These are phyloP conservation scores for Diutina catenulata DNA, from an alignment of 1,139 yeast genomes.

Conservation along the genomic window DNA sequence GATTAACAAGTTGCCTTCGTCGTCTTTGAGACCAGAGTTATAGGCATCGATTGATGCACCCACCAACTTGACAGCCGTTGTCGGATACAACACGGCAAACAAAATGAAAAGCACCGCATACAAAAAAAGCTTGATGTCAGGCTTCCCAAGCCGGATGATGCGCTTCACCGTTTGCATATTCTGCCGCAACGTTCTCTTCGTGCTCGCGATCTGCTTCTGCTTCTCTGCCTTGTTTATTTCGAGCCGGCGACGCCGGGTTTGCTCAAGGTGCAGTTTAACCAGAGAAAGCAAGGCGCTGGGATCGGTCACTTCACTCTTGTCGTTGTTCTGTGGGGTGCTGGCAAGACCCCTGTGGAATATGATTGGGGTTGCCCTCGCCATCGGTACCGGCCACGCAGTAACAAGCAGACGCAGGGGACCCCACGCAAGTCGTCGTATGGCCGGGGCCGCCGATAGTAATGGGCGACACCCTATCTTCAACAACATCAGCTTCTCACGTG, in stretches of 20 bases:
- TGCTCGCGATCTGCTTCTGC: constrained; percentile 18
- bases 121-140: constrained; percentile 27
- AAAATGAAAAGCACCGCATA: constrained; percentile 31
- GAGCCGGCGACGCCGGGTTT: constrained; percentile 11
- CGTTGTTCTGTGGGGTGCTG: too few species aligned
- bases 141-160: constrained; percentile 28
- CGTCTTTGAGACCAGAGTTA: constrained; percentile 24
- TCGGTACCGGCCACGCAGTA: too few species aligned
- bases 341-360: too few species aligned
- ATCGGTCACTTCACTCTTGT: too few species aligned
- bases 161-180: constrained; percentile 26
- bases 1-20: constrained; percentile 27
- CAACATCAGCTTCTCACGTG: too few species aligned
- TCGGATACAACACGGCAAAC: constrained; percentile 36
- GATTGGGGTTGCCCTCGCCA: too few species aligned
- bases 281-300: constrained; percentile 1
- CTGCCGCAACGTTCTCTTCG: constrained; percentile 17
- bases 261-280: constrained; percentile 7
- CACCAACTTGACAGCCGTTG: constrained; percentile 34
- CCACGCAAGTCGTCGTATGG: too few species aligned
- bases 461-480: too few species aligned
- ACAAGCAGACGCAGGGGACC: too few species aligned
- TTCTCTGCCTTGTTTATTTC: constrained; percentile 20
- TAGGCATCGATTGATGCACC: constrained; percentile 37
- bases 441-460: too few species aligned